These are phyloP conservation scores for Coniella vitis DNA, from an alignment of 2,329 filamentous ascomycete species.

Conservation along the genomic window DNA sequence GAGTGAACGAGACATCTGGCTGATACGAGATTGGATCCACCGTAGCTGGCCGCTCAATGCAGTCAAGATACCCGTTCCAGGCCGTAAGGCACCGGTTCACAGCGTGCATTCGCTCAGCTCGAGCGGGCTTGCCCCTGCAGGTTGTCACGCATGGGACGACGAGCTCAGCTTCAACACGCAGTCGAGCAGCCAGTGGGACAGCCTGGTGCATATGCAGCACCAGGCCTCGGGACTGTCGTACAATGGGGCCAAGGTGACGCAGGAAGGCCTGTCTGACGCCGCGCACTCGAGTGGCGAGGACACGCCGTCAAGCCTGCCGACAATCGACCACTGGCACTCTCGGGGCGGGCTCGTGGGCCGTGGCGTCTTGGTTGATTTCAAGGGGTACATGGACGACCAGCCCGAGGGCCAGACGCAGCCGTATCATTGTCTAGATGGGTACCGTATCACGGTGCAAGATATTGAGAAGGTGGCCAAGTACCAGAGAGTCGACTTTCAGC, in stretches of 20 bases:
- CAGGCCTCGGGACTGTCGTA: conserved; percentile 38
- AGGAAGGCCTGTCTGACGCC: conserved; percentile 25
- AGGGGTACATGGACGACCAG: conserved; percentile 15
- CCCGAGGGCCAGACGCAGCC: neutral
- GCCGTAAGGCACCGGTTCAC: conserved; percentile 30
- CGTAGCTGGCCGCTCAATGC: conserved; percentile 37
- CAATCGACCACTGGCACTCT: conserved; percentile 26
- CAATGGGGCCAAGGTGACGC: conserved; percentile 38
- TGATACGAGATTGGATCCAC: too few species aligned
- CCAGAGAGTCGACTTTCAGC: conserved; percentile 27
- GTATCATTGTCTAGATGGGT: conserved; percentile 7
- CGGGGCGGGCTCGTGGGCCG: conserved; percentile 35
- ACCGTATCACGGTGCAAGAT: conserved; percentile 18
- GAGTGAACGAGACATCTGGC: neutral
- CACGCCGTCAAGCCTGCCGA: conserved; percentile 24
- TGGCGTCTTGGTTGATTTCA: conserved; percentile 40
- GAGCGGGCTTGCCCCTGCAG: conserved; percentile 22
- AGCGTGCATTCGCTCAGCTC: conserved; percentile 29
- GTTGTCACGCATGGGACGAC: conserved; percentile 35
- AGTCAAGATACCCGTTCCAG: conserved; percentile 29
- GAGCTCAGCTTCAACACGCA: conserved; percentile 51
- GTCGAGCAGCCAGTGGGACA: conserved; percentile 50
- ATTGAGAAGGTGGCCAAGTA: conserved; percentile 28
- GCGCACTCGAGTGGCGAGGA: conserved; percentile 23
- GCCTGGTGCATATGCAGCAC: conserved; percentile 41